These are phyloP conservation scores for Perkinsus marinus DNA, from an alignment of 169 alveolate species.

Conservation along the genomic window DNA sequence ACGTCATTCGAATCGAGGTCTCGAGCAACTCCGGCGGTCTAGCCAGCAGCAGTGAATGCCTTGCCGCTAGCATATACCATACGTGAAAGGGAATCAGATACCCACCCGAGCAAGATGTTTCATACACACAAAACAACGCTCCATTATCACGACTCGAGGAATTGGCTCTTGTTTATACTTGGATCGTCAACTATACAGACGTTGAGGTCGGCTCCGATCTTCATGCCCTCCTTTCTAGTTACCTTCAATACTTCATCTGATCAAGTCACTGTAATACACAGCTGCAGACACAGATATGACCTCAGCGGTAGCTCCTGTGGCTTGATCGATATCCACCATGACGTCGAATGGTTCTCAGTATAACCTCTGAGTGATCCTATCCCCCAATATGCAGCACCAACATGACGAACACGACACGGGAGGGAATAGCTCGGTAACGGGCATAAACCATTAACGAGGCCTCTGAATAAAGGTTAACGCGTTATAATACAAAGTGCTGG, in stretches of 20 bases:
- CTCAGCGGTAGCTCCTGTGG: neutral
- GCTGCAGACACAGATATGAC: neutral
- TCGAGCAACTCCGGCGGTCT: slow-evolving; percentile 89
- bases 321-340: neutral
- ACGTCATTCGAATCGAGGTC: slow-evolving; percentile 93
- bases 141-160: too few species aligned
- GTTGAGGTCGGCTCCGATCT: slow-evolving; percentile 86
- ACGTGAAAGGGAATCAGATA: slow-evolving; percentile 47
- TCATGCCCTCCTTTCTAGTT: neutral
- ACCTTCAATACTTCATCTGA: neutral
- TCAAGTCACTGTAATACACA: neutral
- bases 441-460: too few species aligned
- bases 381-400: neutral
- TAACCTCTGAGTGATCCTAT: neutral
- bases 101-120: too few species aligned
- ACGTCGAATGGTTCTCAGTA: neutral
- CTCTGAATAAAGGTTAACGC: too few species aligned
- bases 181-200: slow-evolving; percentile 96
- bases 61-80: slow-evolving; percentile 88
- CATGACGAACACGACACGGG: neutral
- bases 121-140: too few species aligned
- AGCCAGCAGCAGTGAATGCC: slow-evolving; percentile 92
- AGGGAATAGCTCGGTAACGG: too few species aligned
- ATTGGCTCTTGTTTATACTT: slow-evolving; percentile 89
- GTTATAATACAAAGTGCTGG: too few species aligned